These are phyloP conservation scores for Diaporthe citri DNA, from an alignment of 2,329 filamentous ascomycete genomes.

Conservation along the genomic window DNA sequence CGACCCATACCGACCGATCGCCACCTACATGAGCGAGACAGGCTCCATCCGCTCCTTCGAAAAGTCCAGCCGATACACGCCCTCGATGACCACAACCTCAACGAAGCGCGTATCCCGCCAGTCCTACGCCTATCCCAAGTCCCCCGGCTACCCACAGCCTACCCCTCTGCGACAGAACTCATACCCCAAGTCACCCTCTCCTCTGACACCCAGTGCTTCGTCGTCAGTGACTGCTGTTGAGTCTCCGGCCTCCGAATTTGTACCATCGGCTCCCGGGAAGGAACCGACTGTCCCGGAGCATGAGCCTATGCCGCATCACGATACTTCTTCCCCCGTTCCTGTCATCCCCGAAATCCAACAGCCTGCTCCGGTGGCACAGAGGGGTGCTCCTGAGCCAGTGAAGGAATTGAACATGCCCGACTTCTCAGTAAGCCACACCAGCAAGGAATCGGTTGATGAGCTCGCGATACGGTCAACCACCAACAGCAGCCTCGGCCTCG, in stretches of 20 bases:
- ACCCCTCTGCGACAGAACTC: conserved; percentile 59
- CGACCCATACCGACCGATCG: conserved; percentile 83
- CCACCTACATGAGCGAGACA: conserved; percentile 68
- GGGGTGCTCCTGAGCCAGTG: conserved; percentile 38
- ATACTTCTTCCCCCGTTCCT: conserved; percentile 46
- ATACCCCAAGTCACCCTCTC: conserved; percentile 56
- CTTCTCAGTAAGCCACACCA: conserved; percentile 35
- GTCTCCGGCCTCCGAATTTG: conserved; percentile 36
- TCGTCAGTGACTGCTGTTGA: conserved; percentile 45
- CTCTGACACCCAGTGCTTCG: conserved; percentile 50
- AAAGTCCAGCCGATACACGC: conserved; percentile 52
- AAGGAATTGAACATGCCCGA: conserved; percentile 34
- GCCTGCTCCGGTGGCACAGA: conserved; percentile 52
- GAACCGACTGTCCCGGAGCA: conserved; percentile 55
- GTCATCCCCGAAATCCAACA: conserved; percentile 49
- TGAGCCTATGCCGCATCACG: conserved; percentile 53
- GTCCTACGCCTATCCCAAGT: conserved; percentile 43
- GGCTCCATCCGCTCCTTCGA: conserved; percentile 68
- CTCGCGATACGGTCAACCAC: conserved; percentile 29
- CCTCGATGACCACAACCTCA: conserved; percentile 35
- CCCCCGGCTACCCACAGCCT: conserved; percentile 48
- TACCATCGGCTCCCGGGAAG: conserved; percentile 42
- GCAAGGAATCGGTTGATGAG: conserved; percentile 36
- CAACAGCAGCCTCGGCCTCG: conserved; percentile 35
- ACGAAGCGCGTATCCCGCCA: conserved; percentile 39